phyloP scores from a whole-genome alignment of 1,284 basidiomycete genomes.

The Ceratorhiza oryzae-sativae region DNA sequence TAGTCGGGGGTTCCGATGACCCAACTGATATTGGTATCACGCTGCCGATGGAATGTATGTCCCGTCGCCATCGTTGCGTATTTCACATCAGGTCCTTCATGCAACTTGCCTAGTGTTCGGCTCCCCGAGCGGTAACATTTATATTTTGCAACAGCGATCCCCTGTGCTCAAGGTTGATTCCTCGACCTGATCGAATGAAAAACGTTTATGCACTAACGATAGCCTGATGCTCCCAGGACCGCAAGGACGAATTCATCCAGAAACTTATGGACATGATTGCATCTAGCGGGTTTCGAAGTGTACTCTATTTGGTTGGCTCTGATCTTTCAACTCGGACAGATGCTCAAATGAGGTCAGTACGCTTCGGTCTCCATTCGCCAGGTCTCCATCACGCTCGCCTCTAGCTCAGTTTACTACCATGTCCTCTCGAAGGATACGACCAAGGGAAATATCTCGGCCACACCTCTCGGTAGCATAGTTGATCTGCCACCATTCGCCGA shows the following conservation, averaged over 20 bases:
- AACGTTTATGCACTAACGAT: background rate
- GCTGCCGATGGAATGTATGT: conserved; percentile 35
- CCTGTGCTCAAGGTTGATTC: conserved; percentile 34
- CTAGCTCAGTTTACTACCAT: conserved; percentile 22
- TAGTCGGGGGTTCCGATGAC: conserved; percentile 12
- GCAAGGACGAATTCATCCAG: conserved; percentile 28
- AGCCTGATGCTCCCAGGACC: conserved; percentile 9
- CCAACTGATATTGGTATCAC: background rate
- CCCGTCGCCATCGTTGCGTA: conserved; percentile 17
- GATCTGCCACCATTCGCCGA: conserved; percentile 17
- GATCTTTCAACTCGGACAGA: conserved; percentile 36
- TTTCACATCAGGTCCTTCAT: conserved; percentile 7
- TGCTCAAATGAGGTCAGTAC: conserved; percentile 37
- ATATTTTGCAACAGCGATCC: conserved; percentile 32
- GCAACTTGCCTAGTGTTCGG: conserved; percentile 24
- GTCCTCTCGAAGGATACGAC: conserved; percentile 30
- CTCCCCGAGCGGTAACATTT: conserved; percentile 5
- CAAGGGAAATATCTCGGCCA: conserved; percentile 12
- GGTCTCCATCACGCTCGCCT: background rate
- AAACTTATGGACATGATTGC: conserved; percentile 12
- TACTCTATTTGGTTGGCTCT: conserved; percentile 32
- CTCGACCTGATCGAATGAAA: background rate
- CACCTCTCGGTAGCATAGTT: conserved; percentile 26
- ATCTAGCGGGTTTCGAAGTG: conserved; percentile 15
- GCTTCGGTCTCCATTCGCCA: background rate